Evolutionary conservation across 108 stramenopile species (phyloP).

Genomic region (Nannochloropsis granulata): DNA sequence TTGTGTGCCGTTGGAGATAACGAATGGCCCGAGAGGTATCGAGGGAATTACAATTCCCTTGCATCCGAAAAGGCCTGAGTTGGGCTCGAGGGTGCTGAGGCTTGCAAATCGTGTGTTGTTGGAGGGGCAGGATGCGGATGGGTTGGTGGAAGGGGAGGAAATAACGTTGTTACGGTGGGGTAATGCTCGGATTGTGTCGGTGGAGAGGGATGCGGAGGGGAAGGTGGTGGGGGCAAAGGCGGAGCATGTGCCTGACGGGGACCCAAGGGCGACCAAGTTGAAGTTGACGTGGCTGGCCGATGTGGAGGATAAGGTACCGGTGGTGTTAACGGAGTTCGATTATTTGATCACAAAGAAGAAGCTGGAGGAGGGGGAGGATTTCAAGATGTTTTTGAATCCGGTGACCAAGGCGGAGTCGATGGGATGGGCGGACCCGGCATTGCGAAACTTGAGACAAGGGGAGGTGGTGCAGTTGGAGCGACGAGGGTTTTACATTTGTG

Average conservation of each 20-base stretch:
- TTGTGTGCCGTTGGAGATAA: constrained; percentile 50
- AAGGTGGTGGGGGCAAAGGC: constrained; percentile 4
- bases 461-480: constrained; percentile 95
- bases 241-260: constrained; percentile 54
- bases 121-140: constrained; percentile 74
- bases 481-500: constrained; percentile 62
- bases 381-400: constrained; percentile 82
- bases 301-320: constrained; percentile 38
- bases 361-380: constrained; percentile 71
- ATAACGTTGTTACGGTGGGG: constrained; percentile 88
- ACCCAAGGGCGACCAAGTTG: constrained; percentile 73
- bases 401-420: constrained; percentile 46
- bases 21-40: constrained; percentile 45
- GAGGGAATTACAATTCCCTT: constrained; percentile 15
- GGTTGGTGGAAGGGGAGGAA: constrained; percentile 64
- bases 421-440: constrained; percentile 31
- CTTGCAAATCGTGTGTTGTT: constrained; percentile 51
- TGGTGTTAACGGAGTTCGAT: constrained; percentile 81
- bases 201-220: constrained; percentile 48
- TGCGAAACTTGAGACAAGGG: constrained; percentile 37
- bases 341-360: constrained; percentile 77
- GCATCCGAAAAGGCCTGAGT: constrained; percentile 59
- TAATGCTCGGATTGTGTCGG: constrained; percentile 39
- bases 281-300: constrained; percentile 84
- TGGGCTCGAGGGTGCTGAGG: constrained; percentile 60